Evolutionary conservation across 2,329 filamentous ascomycete species (phyloP).

Genomic region (Chaetomiaceae sp.): DNA sequence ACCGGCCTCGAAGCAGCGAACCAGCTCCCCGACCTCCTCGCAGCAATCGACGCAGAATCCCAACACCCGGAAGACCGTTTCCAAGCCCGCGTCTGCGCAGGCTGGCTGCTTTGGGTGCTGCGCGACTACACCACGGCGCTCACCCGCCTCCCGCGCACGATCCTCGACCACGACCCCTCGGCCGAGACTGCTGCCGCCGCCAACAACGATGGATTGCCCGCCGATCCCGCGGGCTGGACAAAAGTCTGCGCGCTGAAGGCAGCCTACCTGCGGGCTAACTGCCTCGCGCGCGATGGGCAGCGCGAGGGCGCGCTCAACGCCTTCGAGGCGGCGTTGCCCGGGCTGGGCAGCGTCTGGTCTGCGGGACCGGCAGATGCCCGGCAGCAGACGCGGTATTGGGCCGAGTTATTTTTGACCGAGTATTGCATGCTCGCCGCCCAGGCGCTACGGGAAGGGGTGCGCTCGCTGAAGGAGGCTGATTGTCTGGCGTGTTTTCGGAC

Average conservation of each 20-base stretch:
- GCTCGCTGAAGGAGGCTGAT: slow-evolving; percentile 48
- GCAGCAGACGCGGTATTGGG: slow-evolving; percentile 70
- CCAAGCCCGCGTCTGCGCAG: slow-evolving; percentile 77
- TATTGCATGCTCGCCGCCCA: slow-evolving; percentile 66
- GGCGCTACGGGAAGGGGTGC: slow-evolving; percentile 49
- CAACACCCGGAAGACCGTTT: slow-evolving; percentile 56
- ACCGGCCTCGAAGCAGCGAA: slow-evolving; percentile 43
- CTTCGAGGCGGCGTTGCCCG: slow-evolving; percentile 62
- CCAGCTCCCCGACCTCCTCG: slow-evolving; percentile 48
- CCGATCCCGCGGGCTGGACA: slow-evolving; percentile 65
- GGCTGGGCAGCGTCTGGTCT: slow-evolving; percentile 51
- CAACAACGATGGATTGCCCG: slow-evolving; percentile 34
- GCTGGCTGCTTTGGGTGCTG: slow-evolving; percentile 77
- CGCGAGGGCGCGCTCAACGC: slow-evolving; percentile 58
- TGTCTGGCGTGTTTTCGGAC: slow-evolving; percentile 56
- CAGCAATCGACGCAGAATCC: slow-evolving; percentile 56
- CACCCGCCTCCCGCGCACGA: slow-evolving; percentile 58
- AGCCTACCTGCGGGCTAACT: slow-evolving; percentile 70
- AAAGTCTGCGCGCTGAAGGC: slow-evolving; percentile 76
- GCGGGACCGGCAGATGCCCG: slow-evolving; percentile 44
- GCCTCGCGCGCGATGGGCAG: slow-evolving; percentile 47
- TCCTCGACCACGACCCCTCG: slow-evolving; percentile 42
- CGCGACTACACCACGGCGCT: slow-evolving; percentile 63
- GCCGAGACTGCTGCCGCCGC: slow-evolving; percentile 39
- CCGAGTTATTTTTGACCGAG: slow-evolving; percentile 71